Base-by-base conservation (phyloP, 2,329 filamentous ascomycete species). In the Fusarium sp. region DNA sequence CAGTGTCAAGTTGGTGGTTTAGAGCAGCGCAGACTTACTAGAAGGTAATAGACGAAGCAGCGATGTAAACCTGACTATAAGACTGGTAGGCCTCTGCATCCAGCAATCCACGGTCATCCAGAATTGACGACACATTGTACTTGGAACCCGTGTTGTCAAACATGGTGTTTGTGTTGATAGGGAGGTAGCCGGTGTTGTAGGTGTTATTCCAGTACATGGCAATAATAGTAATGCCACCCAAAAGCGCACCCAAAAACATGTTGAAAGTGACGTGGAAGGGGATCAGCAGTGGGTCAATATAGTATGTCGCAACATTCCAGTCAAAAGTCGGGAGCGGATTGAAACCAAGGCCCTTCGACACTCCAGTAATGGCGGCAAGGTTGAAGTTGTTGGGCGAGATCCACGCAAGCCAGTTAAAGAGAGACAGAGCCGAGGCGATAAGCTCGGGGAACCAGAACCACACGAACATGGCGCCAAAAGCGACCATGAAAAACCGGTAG, bases 371-470 rank as follows among this genome's bases (percentile, higher is more conserved):
- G 8, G 81, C 79, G 14, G 82, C 78, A 2, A 84, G 72, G 18
- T 74, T 76, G 36, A 79, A 73, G 60, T 83, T 84, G 14, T 78
- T 66, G 0, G 85, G 85, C 0, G 81, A 77, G 54, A 88, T 88
- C 86, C 86, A 88, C 0, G 84, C 83, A 63, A 87, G 81, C 84
- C 85, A 88, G 75, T 81, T 85, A 74, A 88, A 88, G 31, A 79
- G 74, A 6, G 71, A 74, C 1, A 72, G 6, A 0, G 71, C 64
- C 15, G 60, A 51, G 2, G 54, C 61, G 6, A 73, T 74, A 2
- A 71, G 50, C 1, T 74, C 69, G 1, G 71, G 71, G 40, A 73
- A 72, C 71, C 71, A 73, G 22, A 73, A 73, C 58, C 64, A 73
- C 7, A 72, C 52, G 10, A 73, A 74, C 71, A 73, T 73, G 39